Evolutionary conservation across 2,329 filamentous ascomycete species (phyloP).

Genomic region (Pestalotiopsis sp.): DNA sequence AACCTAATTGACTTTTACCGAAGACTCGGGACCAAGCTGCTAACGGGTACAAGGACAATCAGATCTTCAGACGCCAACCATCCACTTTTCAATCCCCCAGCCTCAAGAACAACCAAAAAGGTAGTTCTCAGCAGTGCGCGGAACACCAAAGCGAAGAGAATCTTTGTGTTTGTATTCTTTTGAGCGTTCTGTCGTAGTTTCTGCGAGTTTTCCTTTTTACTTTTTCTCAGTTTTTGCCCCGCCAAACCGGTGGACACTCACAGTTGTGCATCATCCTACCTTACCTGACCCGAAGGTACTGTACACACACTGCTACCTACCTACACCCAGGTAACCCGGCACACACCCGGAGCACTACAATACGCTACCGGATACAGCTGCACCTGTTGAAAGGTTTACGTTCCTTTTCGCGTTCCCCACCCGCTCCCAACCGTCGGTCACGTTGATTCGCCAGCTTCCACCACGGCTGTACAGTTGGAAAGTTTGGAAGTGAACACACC

Average conservation of each 20-base stretch:
- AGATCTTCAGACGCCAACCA: background rate
- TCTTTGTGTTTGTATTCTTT: background rate
- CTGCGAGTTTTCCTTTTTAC: background rate
- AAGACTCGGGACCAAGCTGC: background rate
- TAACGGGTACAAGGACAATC: background rate
- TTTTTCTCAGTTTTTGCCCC: background rate
- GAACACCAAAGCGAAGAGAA: background rate
- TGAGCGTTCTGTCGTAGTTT: background rate
- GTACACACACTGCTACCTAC: background rate
- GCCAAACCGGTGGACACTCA: background rate
- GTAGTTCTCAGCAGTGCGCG: background rate
- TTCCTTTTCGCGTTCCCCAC: conserved; percentile 7
- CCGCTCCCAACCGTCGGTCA: background rate
- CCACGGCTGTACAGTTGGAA: conserved; percentile 1
- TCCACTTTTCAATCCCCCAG: background rate
- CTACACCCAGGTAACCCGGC: too few species aligned
- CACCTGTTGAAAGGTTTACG: background rate
- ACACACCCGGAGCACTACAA: background rate
- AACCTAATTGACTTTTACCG: background rate
- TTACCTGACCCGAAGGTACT: background rate
- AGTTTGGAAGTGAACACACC: conserved; percentile 10
- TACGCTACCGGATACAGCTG: background rate
- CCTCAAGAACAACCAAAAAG: background rate
- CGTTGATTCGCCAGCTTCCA: conserved; percentile 6
- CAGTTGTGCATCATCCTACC: background rate